phyloP scores from a whole-genome alignment of 164 flowering plant species.

The grape (Vitis vinifera) region DNA sequence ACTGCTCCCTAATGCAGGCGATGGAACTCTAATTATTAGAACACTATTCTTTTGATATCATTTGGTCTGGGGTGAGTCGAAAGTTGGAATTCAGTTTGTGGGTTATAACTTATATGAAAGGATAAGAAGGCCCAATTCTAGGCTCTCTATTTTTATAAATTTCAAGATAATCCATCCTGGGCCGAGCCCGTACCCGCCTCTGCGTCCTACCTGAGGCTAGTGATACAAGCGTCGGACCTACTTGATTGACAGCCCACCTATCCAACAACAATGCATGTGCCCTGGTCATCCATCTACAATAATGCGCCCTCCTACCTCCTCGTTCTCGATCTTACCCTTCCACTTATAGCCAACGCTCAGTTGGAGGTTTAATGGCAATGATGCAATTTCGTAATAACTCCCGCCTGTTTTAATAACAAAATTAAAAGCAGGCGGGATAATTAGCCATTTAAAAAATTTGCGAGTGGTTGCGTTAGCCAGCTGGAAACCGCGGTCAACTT shows the following conservation, averaged over 20 bases:
- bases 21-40: no score
- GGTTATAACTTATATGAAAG: no score
- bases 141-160: no score
- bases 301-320: no score
- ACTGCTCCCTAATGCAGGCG: no score
- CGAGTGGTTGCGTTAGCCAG: neutral
- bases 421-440: conserved; percentile 12
- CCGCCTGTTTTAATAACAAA: neutral
- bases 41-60: no score
- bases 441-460: neutral
- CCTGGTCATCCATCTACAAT: neutral
- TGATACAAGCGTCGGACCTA: conserved; percentile 3
- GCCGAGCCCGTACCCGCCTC: no score
- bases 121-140: no score
- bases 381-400: neutral
- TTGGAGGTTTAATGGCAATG: conserved; percentile 4
- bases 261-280: conserved; percentile 1
- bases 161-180: no score
- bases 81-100: no score
- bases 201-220: neutral
- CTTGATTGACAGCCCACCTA: neutral
- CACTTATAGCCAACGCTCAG: no score
- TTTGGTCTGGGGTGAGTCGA: no score
- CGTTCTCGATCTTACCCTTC: neutral
- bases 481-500: conserved; percentile 23